Evolutionary conservation across 768 basidiomycete genomes (phyloP).

Genomic region (Strobilomyces confusus): DNA sequence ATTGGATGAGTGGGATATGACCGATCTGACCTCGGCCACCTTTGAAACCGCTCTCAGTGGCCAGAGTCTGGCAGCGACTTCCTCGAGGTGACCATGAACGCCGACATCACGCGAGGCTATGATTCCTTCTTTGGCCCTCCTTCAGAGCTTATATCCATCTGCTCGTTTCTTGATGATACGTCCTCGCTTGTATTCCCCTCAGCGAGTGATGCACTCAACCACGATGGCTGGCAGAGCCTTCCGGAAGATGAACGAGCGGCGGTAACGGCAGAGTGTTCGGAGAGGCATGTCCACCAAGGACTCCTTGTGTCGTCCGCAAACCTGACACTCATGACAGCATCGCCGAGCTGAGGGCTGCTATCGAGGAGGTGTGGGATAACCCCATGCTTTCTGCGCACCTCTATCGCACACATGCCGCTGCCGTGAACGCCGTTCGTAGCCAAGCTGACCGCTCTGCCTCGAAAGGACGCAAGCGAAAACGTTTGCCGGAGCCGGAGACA

Average conservation of each 20-base stretch:
- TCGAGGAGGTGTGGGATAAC: conserved; percentile 49
- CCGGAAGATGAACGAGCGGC: conserved; percentile 26
- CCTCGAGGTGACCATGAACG: conserved; percentile 9
- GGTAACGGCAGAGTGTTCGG: conserved; percentile 39
- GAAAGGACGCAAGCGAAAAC: conserved; percentile 35
- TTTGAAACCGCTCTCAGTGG: too few species aligned
- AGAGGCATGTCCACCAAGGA: conserved; percentile 29
- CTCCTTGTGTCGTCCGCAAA: neutral
- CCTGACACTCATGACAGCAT: conserved; percentile 39
- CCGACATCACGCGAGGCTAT: conserved; percentile 28
- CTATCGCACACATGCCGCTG: conserved; percentile 47
- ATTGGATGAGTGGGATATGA: neutral
- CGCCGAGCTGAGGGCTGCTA: conserved; percentile 42
- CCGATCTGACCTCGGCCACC: neutral
- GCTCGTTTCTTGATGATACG: conserved; percentile 40
- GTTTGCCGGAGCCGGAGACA: conserved; percentile 18
- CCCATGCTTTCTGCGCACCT: conserved; percentile 58
- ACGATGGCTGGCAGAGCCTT: conserved; percentile 23
- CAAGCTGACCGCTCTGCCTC: conserved; percentile 29
- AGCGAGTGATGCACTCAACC: conserved; percentile 6
- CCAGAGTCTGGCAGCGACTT: too few species aligned
- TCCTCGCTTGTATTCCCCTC: conserved; percentile 10
- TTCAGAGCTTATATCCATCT: conserved; percentile 50
- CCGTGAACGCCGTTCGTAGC: conserved; percentile 36
- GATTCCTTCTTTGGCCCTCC: conserved; percentile 64